Base-by-base conservation (phyloP, 1,284 basidiomycete genomes). In the Puccinia sorghi region DNA sequence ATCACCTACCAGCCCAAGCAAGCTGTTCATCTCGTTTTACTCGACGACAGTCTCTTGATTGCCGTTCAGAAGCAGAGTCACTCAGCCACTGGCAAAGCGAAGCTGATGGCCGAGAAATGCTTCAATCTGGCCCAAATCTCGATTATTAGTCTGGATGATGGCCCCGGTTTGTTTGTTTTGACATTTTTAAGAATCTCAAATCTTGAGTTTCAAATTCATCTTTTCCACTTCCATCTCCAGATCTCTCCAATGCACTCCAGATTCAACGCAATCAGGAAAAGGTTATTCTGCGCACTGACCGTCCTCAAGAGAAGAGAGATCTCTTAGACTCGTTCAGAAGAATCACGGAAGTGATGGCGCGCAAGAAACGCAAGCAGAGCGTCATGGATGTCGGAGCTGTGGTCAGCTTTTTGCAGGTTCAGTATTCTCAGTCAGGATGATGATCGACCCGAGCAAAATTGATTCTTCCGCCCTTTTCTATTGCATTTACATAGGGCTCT, bases 1-100 rank as follows among this genome's bases (percentile, higher is more conserved):
- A 96, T 97, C 1, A 99, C 97, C 0, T 99, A 97, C 88, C 96
- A 94, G 85, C 89, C 92, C 13, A 90, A 92, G 76, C 92, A 93
- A 80, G 88, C 90, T 57, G 93, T 96, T 48, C 91, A 92, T 80
- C 91, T 99, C 82, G 92, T 98, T 74, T 86, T 99, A 11, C 87
- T 99, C 17, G 94, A 96, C 83, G 97, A 99, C 84, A 88, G 92
- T 13, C 89, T 99, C 13, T 87, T 99, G 27, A 91, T 98, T 0
- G 94, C 94, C 0, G 88, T 92, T 81, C 82, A 80, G 81, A 82
- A 80, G 69, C 67, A 46, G 17, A 61, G 43, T 37, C 46, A 43
- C 20, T 76, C 76, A 66, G 50, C 46, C 75, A 89, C 90, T 20
- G 92, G 92, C 82, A 84, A 86, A 20, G 87, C 88, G 0, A 84